Evolutionary conservation across 108 stramenopile genomes (phyloP).

Genomic region (Craspedostauros australis): DNA sequence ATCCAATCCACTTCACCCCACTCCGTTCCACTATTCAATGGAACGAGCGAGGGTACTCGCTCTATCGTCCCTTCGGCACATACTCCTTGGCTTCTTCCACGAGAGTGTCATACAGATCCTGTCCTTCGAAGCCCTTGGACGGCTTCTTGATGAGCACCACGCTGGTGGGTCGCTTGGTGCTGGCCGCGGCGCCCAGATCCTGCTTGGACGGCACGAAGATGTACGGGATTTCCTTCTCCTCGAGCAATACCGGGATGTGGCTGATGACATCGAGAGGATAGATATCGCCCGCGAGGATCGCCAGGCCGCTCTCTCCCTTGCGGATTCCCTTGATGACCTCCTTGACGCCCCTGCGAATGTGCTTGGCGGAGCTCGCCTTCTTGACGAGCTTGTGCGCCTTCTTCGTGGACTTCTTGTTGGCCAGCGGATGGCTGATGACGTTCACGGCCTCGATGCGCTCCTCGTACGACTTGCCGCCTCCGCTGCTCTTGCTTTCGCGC

Average conservation of each 20-base stretch:
- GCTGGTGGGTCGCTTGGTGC: slow-evolving; percentile 96
- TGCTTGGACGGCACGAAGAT: slow-evolving; percentile 96
- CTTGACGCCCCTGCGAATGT: slow-evolving; percentile 92
- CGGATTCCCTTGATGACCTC: slow-evolving; percentile 97
- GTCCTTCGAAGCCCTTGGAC: slow-evolving; percentile 73
- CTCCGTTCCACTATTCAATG: too few relatives aligned
- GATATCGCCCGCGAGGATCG: slow-evolving; percentile 97
- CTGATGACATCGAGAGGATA: slow-evolving; percentile 95
- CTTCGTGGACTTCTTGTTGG: slow-evolving; percentile 94
- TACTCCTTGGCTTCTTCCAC: slow-evolving; percentile 80
- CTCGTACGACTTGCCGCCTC: slow-evolving; percentile 69
- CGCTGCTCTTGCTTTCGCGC: background rate
- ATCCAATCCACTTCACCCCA: too few relatives aligned
- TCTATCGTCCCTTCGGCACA: too few relatives aligned
- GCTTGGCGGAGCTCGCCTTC: slow-evolving; percentile 84
- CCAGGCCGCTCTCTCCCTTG: slow-evolving; percentile 92
- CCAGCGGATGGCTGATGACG: slow-evolving; percentile 89
- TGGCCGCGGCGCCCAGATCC: slow-evolving; percentile 94
- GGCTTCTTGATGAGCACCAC: slow-evolving; percentile 82
- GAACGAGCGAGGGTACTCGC: too few relatives aligned
- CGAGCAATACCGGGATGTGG: slow-evolving; percentile 91
- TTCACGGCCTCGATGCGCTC: slow-evolving; percentile 87
- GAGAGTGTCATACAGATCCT: slow-evolving; percentile 85
- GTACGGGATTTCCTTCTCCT: slow-evolving; percentile 94
- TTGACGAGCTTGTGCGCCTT: slow-evolving; percentile 95